Conservation (phyloP, 23 red algal genomes). For the Agarophyton chilense region DNA sequence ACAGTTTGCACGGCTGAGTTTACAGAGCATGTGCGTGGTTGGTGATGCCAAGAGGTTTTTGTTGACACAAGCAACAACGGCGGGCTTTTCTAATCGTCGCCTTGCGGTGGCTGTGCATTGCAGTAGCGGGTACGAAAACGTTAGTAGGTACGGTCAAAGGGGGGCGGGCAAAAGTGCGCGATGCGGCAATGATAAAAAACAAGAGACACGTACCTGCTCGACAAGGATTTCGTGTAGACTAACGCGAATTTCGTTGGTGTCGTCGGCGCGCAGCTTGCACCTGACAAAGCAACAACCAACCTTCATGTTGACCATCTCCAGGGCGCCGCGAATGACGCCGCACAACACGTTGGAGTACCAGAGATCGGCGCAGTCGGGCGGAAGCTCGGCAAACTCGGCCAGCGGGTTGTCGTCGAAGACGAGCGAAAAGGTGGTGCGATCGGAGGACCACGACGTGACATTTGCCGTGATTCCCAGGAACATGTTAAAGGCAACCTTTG, state of each 20-base stretch:
- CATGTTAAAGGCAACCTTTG: conserved; percentile 97
- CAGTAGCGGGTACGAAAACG: too few species aligned
- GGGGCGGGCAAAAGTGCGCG: too few species aligned
- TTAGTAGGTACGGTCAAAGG: too few species aligned
- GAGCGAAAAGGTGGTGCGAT: conserved; percentile 71
- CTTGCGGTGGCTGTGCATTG: conserved; percentile 38
- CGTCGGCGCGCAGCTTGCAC: conserved; percentile 73
- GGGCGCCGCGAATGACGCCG: conserved; percentile 91
- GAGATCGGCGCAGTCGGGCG: conserved; percentile 54
- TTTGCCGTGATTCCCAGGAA: conserved; percentile 86
- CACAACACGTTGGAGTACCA: conserved; percentile 97
- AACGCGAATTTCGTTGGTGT: conserved; percentile 94
- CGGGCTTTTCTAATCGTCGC: conserved; percentile 10
- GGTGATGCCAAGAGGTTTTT: too few species aligned
- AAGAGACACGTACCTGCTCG: conserved; percentile 65
- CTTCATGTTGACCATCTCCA: conserved; percentile 98
- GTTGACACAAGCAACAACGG: too few species aligned
- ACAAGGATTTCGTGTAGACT: conserved; percentile 74
- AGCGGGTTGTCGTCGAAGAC: conserved; percentile 97
- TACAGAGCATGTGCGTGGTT: too few species aligned
- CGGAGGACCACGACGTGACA: conserved; percentile 64
- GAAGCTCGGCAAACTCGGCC: conserved; percentile 95
- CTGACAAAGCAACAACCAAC: conserved; percentile 82
- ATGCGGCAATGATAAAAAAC: background rate
- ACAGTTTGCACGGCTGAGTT: too few species aligned